phyloP scores from a whole-genome alignment of 2,329 filamentous ascomycete genomes.

The Septoria petroselini region DNA sequence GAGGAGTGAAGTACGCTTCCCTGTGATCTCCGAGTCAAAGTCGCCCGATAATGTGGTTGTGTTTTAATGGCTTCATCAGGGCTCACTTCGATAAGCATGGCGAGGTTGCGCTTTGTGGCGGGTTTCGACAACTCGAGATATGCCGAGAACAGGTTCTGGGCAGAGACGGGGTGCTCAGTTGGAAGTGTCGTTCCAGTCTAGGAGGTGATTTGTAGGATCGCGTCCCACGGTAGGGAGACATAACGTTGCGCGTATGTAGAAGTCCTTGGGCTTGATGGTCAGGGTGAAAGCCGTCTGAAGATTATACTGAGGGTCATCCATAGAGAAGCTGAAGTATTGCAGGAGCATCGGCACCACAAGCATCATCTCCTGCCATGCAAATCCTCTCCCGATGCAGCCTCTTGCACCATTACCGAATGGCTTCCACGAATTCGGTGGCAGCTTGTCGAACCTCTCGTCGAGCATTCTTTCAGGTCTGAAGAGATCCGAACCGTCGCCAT shows the following conservation, averaged over 20 bases:
- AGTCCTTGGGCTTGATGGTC: constrained; percentile 62
- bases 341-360: constrained; percentile 62
- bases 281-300: constrained; percentile 56
- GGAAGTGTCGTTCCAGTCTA: constrained; percentile 68
- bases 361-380: constrained; percentile 69
- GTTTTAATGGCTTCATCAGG: constrained; percentile 50
- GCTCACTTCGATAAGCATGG: constrained; percentile 50
- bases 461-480: constrained; percentile 72
- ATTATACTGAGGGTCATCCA: constrained; percentile 60
- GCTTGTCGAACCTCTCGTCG: constrained; percentile 60
- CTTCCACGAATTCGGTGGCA: constrained; percentile 37
- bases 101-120: constrained; percentile 63
- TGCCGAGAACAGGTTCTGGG: constrained; percentile 61
- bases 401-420: constrained; percentile 71
- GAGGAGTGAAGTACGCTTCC: constrained; percentile 54
- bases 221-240: constrained; percentile 67
- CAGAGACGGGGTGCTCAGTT: constrained; percentile 58
- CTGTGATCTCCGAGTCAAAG: constrained; percentile 41
- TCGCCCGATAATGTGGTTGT: constrained; percentile 43
- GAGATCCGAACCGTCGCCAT: constrained; percentile 60
- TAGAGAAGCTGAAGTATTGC: constrained; percentile 67
- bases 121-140: constrained; percentile 73
- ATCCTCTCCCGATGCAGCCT: constrained; percentile 65
- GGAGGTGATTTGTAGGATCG: constrained; percentile 40
- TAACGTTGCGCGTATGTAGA: constrained; percentile 59